Evolutionary conservation across 192 early-diverging fungal genomes (phyloP), one percentile per base, ranked within the genome.

Genomic region (Backusella luteola): DNA sequence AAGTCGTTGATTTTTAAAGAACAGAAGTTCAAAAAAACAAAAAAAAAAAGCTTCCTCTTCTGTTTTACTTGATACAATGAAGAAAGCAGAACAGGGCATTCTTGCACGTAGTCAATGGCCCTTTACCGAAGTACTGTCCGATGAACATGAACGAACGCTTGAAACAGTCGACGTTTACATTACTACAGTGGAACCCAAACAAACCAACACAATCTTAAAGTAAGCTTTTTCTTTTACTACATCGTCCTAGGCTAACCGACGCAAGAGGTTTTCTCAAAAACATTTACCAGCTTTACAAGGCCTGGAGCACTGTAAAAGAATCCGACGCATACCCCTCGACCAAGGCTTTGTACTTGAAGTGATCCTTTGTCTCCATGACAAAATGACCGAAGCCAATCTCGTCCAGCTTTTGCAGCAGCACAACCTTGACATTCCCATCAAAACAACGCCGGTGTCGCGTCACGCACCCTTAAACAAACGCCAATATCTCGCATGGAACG

Each of bases 401-500:
- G 34, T 49, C n/a, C 26, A 42, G 4, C 41, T 84, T 23, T 49
- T 88, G 4, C 17, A 73, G 6, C 29, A 73, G 46, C 39, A 80
- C 23, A 76, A 81, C 11, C 35, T 88, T 2, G 71, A 71, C 17
- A n/a, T 56, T 5, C 52, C 73, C 23, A 59, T 89, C 19, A 46
- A 74, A 19, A 81, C 79, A 19, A 71, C 70, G 29, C 73, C 83
- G 7, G 89, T 95, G 0, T 89, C 94, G 3, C 80, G 79, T 29
- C 79, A 89, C 69, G 83, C 94, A 44, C 87, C 96, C 0, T 73
- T 89, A 34, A 95, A 93, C 1, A 67, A 83, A 5, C 75, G 86
- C 11, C 94, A 98, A 76, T 93, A 92, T 74, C 88, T 93, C 9
- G 79, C 79, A 36, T 98, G 96, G 94, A 94, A 89, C 74, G 14